These are phyloP conservation scores for Filosporella fistucella DNA, from an alignment of 495 filamentous ascomycete species.

Conservation along the genomic window DNA sequence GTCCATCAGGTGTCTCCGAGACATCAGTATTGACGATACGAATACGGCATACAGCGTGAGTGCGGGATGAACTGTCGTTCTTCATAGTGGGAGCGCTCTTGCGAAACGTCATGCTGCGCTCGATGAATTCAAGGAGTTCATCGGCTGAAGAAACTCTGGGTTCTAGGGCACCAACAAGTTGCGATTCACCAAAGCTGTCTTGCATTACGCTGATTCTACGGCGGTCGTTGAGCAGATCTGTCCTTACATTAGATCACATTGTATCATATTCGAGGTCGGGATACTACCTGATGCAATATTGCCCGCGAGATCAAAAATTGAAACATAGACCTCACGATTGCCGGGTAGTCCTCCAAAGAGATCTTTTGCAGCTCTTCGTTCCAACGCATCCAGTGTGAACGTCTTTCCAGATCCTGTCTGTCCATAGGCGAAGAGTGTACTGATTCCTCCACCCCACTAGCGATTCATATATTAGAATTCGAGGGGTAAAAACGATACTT, in stretches of 20 bases:
- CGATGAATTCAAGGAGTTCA: constrained; percentile 22
- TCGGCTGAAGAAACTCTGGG: constrained; percentile 1
- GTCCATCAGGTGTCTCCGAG: constrained; percentile 27
- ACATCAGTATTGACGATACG: constrained; percentile 30
- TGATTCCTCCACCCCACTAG: constrained; percentile 27
- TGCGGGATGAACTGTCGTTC: constrained; percentile 41
- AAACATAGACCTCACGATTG: constrained; percentile 24
- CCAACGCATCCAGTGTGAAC: constrained; percentile 24
- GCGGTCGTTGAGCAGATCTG: constrained; percentile 27
- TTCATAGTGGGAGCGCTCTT: constrained; percentile 26
- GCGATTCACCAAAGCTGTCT: constrained; percentile 19
- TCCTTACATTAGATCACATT: too few relatives aligned
- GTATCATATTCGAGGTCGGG: too few relatives aligned
- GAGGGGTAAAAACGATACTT: too few relatives aligned
- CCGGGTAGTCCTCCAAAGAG: too few relatives aligned
- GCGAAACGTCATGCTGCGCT: constrained; percentile 24
- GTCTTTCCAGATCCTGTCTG: constrained; percentile 26
- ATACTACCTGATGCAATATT: constrained; percentile 2
- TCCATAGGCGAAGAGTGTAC: constrained; percentile 33
- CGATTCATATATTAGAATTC: too few relatives aligned
- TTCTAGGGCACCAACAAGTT: constrained; percentile 19
- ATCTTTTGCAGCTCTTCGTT: constrained; percentile 18
- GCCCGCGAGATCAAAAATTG: constrained; percentile 29
- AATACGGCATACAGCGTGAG: constrained; percentile 43
- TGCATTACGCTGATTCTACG: constrained; percentile 12